A percentile compares a stretch with the other conserved stretches of the same genome.
Conservation (phyloP, 495 filamentous ascomycete genomes). For the Hypoxylon fragiforme region DNA sequence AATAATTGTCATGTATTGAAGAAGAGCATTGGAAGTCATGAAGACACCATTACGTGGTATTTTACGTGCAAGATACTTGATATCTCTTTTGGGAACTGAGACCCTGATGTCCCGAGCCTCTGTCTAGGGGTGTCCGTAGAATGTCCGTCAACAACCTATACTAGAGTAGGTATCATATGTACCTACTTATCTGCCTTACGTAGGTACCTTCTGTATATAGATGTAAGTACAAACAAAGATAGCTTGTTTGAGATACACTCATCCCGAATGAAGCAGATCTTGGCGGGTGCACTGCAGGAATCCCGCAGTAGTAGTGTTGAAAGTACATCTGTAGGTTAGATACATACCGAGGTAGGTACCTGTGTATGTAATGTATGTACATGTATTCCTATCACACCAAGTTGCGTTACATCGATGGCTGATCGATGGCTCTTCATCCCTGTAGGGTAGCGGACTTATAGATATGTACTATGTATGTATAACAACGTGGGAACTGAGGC, state of each 20-base stretch:
- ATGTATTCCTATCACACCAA: slow-evolving; percentile 20
- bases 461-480: background rate
- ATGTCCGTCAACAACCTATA: slow-evolving; percentile 16
- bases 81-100: slow-evolving; percentile 29
- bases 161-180: too few species aligned
- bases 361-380: too few species aligned
- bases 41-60: slow-evolving; percentile 24
- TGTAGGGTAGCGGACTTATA: slow-evolving; percentile 7
- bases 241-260: slow-evolving; percentile 32
- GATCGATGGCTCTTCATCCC: background rate
- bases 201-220: too few species aligned
- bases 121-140: slow-evolving; percentile 21
- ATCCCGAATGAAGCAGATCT: slow-evolving; percentile 13
- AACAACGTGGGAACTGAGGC: slow-evolving; percentile 29
- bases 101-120: slow-evolving; percentile 17
- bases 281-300: slow-evolving; percentile 23
- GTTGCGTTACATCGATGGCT: slow-evolving; percentile 16
- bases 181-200: too few species aligned
- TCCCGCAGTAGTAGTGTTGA: slow-evolving; percentile 28
- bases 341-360: too few species aligned
- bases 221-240: too few species aligned
- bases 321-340: too few species aligned
- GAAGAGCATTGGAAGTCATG: slow-evolving; percentile 9
- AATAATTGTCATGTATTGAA: slow-evolving; percentile 27
- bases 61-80: slow-evolving; percentile 35